Conservation (phyloP, 2,329 filamentous ascomycete genomes). For the Alternaria alternata region DNA sequence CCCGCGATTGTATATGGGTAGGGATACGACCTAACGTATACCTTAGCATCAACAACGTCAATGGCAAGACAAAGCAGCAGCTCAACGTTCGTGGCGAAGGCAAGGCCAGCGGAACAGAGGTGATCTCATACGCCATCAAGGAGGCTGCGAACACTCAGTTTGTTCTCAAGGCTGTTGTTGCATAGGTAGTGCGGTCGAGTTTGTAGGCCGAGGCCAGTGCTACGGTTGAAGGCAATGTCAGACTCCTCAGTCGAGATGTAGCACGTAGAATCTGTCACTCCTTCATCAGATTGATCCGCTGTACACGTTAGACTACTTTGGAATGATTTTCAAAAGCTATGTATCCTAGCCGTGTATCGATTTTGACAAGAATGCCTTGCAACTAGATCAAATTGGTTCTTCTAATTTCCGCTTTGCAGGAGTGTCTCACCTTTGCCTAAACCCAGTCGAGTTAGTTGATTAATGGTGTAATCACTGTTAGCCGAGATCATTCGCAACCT, state of each 20-base stretch:
- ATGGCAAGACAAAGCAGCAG: not conserved
- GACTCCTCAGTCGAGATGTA: no score
- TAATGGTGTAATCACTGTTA: no score
- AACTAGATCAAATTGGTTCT: no score
- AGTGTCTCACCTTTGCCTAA: no score
- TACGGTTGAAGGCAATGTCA: not conserved
- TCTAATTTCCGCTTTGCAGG: no score
- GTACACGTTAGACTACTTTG: not conserved
- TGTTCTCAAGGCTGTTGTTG: not conserved
- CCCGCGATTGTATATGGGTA: no score
- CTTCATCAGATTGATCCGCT: not conserved
- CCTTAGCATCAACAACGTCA: conserved; percentile 8
- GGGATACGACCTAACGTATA: not conserved
- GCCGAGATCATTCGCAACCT: no score
- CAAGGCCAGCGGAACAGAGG: not conserved
- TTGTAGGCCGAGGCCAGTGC: not conserved
- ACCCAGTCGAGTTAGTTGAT: rapidly evolving
- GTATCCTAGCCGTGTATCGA: not conserved
- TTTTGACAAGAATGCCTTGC: not conserved
- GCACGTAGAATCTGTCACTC: not conserved
- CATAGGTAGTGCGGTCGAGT: not conserved
- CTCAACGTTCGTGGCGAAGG: not conserved
- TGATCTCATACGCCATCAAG: not conserved
- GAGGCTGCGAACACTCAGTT: not conserved
- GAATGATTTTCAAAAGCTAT: not conserved